phyloP scores from a whole-genome alignment of 306 rosid species.

The Argentina anserina region DNA sequence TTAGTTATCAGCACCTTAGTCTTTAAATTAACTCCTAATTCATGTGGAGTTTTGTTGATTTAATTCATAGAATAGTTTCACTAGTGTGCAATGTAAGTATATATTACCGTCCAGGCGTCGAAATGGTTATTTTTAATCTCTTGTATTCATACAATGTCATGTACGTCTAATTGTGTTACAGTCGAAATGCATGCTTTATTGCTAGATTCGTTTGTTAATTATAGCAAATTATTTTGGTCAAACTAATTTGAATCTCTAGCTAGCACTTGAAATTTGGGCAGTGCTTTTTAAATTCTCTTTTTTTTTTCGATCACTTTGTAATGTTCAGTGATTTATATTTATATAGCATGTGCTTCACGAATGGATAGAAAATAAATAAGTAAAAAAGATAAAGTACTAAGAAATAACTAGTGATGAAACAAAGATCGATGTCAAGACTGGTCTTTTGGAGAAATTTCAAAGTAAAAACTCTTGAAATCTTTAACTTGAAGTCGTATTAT shows the following conservation, averaged over 20 bases:
- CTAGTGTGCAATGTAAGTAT: too few relatives aligned
- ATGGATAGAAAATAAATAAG: slow-evolving; percentile 1
- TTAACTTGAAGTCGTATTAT: slow-evolving; percentile 9
- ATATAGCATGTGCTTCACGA: neutral
- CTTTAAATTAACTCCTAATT: neutral
- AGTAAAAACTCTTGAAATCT: neutral
- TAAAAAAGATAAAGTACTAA: neutral
- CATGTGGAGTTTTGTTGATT: neutral
- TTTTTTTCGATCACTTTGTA: neutral
- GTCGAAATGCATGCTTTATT: too few relatives aligned
- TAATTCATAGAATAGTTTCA: too few relatives aligned
- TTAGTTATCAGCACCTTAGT: neutral
- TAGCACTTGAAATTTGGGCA: too few relatives aligned
- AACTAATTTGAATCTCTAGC: too few relatives aligned
- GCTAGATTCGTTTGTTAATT: too few relatives aligned
- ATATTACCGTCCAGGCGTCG: too few relatives aligned
- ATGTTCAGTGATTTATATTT: neutral
- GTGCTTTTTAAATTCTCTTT: neutral
- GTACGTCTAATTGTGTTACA: too few relatives aligned
- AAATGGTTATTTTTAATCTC: too few relatives aligned
- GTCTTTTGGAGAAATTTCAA: slow-evolving; percentile 28
- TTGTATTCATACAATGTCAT: too few relatives aligned
- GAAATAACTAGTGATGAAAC: slow-evolving; percentile 2
- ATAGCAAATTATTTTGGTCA: too few relatives aligned
- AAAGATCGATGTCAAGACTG: slow-evolving; percentile 30